These are phyloP conservation scores for Metschnikowia anglica DNA, from an alignment of 805 yeast species.

Conservation along the genomic window DNA sequence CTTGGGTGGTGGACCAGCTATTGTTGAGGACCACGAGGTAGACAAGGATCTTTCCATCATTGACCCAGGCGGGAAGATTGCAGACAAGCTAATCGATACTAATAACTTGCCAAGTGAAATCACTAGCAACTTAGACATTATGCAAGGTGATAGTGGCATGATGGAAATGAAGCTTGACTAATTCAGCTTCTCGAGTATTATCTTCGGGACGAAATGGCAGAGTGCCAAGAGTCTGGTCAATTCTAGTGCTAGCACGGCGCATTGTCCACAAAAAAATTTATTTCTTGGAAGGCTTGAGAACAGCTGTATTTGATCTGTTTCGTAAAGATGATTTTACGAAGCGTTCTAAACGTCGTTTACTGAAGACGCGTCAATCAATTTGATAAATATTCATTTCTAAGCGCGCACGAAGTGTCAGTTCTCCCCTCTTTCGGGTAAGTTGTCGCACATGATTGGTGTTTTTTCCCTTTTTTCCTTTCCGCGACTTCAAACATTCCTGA, in stretches of 20 bases:
- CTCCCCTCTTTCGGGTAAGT: conserved; percentile 6
- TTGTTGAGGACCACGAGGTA: conserved; percentile 37
- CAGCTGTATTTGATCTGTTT: too few relatives aligned
- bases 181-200: not conserved
- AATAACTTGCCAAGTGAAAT: conserved; percentile 58
- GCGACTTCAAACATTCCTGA: conserved; percentile 8
- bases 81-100: conserved; percentile 51
- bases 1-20: conserved; percentile 63
- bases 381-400: too few relatives aligned
- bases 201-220: not conserved
- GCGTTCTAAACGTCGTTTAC: too few relatives aligned
- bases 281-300: too few relatives aligned
- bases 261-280: too few relatives aligned
- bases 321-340: too few relatives aligned
- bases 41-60: conserved; percentile 42
- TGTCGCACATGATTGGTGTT: conserved; percentile 11
- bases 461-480: conserved; percentile 11
- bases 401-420: conserved; percentile 5
- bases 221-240: too few relatives aligned
- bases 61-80: conserved; percentile 45
- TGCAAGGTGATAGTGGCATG: conserved; percentile 47
- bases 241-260: too few relatives aligned
- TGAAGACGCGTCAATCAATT: too few relatives aligned
- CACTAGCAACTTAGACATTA: conserved; percentile 49
- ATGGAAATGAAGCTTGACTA: conserved; percentile 32